These are phyloP conservation scores for Plantago lanceolata DNA, from an alignment of 305 asterid genomes.

Conservation along the genomic window DNA sequence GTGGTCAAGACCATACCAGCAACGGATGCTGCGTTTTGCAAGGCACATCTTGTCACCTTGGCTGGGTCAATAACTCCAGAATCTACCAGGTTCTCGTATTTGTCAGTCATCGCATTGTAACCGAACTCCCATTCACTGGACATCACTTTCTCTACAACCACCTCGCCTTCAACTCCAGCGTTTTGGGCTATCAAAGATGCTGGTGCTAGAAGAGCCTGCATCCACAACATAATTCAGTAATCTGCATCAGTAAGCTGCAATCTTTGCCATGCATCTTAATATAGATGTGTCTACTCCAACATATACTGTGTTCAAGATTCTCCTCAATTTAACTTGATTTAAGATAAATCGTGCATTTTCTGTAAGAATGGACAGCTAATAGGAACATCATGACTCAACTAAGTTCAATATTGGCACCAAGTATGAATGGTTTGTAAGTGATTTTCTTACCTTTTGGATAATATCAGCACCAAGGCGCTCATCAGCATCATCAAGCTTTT, in stretches of 20 bases:
- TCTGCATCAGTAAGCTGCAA: background rate
- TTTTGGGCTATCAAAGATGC: conserved; percentile 84
- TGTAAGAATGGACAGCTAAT: too few relatives aligned
- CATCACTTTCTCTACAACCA: conserved; percentile 83
- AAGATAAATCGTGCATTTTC: too few relatives aligned
- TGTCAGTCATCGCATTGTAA: conserved; percentile 87
- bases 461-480: conserved; percentile 94
- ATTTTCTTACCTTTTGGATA: conserved; percentile 64
- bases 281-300: too few relatives aligned
- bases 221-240: background rate
- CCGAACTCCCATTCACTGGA: conserved; percentile 78
- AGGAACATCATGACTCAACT: too few relatives aligned
- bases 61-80: conserved; percentile 96
- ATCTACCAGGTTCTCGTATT: conserved; percentile 67
- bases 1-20: conserved; percentile 99
- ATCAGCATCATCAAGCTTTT: conserved; percentile 69
- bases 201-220: conserved; percentile 80
- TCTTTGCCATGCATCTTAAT: too few relatives aligned
- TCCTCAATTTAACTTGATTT: background rate
- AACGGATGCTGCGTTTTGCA: conserved; percentile 94
- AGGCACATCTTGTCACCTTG: conserved; percentile 88
- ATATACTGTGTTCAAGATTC: too few relatives aligned
- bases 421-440: background rate
- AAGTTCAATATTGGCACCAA: background rate
- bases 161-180: conserved; percentile 97